Base-by-base conservation (phyloP, 116 monocot genomes). In the Cymodocea nodosa region DNA sequence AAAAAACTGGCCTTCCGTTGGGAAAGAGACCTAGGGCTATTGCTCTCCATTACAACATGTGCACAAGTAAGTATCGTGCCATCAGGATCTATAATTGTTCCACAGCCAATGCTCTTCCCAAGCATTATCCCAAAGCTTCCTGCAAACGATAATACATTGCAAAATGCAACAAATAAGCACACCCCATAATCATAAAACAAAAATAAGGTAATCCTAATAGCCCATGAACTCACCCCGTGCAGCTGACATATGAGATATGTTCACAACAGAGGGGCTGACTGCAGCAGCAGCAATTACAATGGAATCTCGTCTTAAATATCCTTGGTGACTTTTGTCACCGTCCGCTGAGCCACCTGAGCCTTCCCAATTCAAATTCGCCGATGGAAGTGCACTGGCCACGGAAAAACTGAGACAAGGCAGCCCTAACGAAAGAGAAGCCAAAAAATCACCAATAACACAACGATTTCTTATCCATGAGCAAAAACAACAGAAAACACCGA, bases 11-110 rank as follows among this genome's bases (percentile, higher is more conserved):
- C 91, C 83, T 82, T 84, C 58, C 87, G 67, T 44, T 70, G 78
- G 23, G 57, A 70, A n/a, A 78, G 23, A 15, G 70, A 68, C 51
- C 76, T 81, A 37, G 64, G 68, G 48, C 77, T 81, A 37, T 75
- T 73, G 56, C 73, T 70, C 60, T 86, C 81, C 20, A 66, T 79
- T 15, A 94, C 87, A 50, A 87, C 83, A 81, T 90, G 87, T 23
- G 94, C 94, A 63, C 90, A 90, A 14, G 94, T 94, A 71, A 94
- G 55, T 51, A 94, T 90, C 4, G 90, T 94, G 14, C 94, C 94
- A 71, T 90, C 83, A 3, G 87, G 87, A 70, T 94, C 90, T 52
- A 94, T 87, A 16, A 94, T 90, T 5, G 94, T 90, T 59, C 94
- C 90, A n/a, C 89, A 94, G 5, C 94, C 90, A 60, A 90, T 85